A percentile compares a stretch with the other conserved stretches of the same genome.
phyloP scores from a whole-genome alignment of 495 filamentous ascomycete genomes.

The Chaetomium tenue region DNA sequence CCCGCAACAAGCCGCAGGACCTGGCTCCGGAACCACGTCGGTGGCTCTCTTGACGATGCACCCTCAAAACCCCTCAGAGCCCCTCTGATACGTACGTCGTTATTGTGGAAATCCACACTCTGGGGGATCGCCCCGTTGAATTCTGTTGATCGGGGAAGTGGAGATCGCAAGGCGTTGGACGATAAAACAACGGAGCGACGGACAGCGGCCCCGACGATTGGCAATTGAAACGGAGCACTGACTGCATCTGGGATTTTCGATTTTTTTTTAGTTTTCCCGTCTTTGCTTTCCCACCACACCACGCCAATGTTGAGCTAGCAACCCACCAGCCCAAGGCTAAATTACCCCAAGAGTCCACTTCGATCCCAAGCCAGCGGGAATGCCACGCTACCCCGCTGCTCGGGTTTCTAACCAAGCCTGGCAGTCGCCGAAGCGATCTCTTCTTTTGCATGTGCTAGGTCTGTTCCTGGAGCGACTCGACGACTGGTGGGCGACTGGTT shows the following conservation, averaged over 20 bases:
- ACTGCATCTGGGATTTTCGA: no score
- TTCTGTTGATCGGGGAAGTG: no score
- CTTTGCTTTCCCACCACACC: neutral
- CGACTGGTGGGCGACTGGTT: no score
- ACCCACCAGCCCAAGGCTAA: neutral
- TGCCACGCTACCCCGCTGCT: constrained; percentile 12
- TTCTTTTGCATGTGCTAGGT: neutral
- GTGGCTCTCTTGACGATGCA: neutral
- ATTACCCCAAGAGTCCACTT: neutral
- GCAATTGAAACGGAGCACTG: neutral
- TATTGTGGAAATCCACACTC: neutral
- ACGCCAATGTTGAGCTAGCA: neutral
- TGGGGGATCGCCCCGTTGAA: neutral
- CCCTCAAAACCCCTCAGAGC: no score
- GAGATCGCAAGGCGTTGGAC: no score
- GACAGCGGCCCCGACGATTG: neutral
- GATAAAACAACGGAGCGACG: neutral
- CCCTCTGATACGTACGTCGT: no score
- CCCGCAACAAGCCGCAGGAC: neutral
- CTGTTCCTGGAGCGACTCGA: no score
- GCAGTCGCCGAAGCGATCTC: constrained; percentile 5
- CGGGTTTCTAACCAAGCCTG: constrained; percentile 8
- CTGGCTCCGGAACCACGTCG: constrained; percentile 1
- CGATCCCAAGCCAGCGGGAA: constrained; percentile 7
- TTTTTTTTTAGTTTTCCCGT: neutral